Percentiles rank a stretch among this genome's conserved stretches.
phyloP scores from a whole-genome alignment of 345 rosid species.

The Ceriops tagal region DNA sequence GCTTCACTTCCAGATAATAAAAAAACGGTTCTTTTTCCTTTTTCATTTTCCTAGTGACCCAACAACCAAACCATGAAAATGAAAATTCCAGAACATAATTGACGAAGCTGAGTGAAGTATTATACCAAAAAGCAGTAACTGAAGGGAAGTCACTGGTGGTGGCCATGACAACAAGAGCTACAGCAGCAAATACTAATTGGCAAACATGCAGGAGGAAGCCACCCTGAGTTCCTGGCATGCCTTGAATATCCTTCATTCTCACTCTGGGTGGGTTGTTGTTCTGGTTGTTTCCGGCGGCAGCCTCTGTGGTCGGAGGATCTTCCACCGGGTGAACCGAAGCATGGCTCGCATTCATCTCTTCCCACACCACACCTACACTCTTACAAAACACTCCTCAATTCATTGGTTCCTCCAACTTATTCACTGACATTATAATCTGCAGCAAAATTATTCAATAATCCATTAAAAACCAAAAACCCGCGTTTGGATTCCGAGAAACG shows the following conservation, averaged over 20 bases:
- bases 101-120: not conserved
- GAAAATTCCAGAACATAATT: not conserved
- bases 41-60: too few relatives aligned
- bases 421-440: not conserved
- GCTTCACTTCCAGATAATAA: too few relatives aligned
- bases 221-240: constrained; percentile 70
- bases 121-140: constrained; percentile 65
- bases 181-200: constrained; percentile 63
- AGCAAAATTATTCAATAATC: not conserved
- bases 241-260: constrained; percentile 69
- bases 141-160: constrained; percentile 70
- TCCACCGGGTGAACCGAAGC: constrained; percentile 74
- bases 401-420: constrained; percentile 20
- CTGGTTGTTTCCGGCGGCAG: constrained; percentile 33
- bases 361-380: constrained; percentile 10
- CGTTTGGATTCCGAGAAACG: not conserved
- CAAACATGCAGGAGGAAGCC: constrained; percentile 53
- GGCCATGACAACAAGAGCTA: constrained; percentile 61
- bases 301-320: constrained; percentile 52
- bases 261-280: constrained; percentile 37
- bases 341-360: constrained; percentile 85
- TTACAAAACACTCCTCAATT: constrained; percentile 23
- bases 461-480: not conserved
- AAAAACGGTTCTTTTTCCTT: too few relatives aligned
- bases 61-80: not conserved